phyloP scores from a whole-genome alignment of 2,329 filamentous ascomycete species.

The Tricladium varicosporioides region DNA sequence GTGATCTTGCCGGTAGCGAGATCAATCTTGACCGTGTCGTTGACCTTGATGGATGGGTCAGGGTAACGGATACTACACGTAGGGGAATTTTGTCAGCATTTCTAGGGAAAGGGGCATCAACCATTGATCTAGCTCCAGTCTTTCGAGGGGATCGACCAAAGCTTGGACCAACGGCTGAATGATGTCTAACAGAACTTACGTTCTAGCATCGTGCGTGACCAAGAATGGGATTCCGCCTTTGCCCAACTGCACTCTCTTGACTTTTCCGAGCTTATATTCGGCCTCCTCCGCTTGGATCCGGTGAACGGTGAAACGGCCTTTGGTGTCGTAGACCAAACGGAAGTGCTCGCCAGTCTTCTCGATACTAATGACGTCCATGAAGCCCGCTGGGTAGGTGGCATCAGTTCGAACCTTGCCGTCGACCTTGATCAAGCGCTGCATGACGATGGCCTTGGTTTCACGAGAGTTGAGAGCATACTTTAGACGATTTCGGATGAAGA shows the following conservation, averaged over 20 bases:
- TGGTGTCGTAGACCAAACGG: slow-evolving; percentile 99
- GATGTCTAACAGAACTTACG: slow-evolving; percentile 97
- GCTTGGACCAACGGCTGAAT: slow-evolving; percentile 99
- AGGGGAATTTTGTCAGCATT: slow-evolving; percentile 33
- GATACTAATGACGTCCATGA: slow-evolving; percentile 99
- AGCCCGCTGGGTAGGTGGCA: slow-evolving; percentile 92
- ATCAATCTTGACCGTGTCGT: slow-evolving; percentile 99
- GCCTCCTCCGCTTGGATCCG: slow-evolving; percentile 98
- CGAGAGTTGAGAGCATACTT: slow-evolving; percentile 99
- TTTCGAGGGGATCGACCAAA: slow-evolving; percentile 66
- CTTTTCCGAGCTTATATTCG: slow-evolving; percentile 99
- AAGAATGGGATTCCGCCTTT: slow-evolving; percentile 99
- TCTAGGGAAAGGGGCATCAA: slow-evolving; percentile 31
- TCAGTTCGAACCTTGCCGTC: slow-evolving; percentile 99
- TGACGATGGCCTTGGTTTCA: slow-evolving; percentile 96
- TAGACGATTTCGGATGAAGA: slow-evolving; percentile 95
- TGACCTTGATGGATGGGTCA: slow-evolving; percentile 97
- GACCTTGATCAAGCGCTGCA: slow-evolving; percentile 99
- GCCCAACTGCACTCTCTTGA: slow-evolving; percentile 99
- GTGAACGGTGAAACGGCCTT: slow-evolving; percentile 99
- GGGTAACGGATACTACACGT: slow-evolving; percentile 93
- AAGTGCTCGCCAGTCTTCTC: slow-evolving; percentile 99
- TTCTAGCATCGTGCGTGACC: slow-evolving; percentile 99
- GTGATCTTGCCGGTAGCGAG: slow-evolving; percentile 94
- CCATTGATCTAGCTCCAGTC: slow-evolving; percentile 35